These are phyloP conservation scores for Penicillium sp. DNA, from an alignment of 2,329 filamentous ascomycete genomes.

Conservation along the genomic window DNA sequence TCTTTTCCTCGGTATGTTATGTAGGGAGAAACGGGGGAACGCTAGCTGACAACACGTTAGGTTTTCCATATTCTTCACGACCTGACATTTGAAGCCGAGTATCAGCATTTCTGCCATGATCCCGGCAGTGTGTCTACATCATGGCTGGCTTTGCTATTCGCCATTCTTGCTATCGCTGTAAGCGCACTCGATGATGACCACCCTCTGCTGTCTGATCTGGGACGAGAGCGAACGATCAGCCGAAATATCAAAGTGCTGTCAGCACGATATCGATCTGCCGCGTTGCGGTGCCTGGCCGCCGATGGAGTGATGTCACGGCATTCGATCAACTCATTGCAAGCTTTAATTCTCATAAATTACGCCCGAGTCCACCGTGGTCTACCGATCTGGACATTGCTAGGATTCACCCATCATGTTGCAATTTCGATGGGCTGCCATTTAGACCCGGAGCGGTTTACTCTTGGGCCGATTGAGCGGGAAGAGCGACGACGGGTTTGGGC, in stretches of 20 bases:
- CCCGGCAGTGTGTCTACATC: constrained; percentile 35
- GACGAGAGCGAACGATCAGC: constrained; percentile 35
- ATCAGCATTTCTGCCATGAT: constrained; percentile 37
- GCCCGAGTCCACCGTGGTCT: constrained; percentile 37
- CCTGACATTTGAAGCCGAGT: constrained; percentile 40
- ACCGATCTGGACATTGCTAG: constrained; percentile 40
- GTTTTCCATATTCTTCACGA: constrained; percentile 45
- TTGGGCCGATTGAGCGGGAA: constrained; percentile 38
- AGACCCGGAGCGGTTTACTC: constrained; percentile 37
- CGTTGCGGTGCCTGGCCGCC: constrained; percentile 39
- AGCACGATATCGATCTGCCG: constrained; percentile 37
- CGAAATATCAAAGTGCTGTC: constrained; percentile 39
- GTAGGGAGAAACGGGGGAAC: neutral
- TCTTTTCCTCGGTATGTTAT: constrained; percentile 38
- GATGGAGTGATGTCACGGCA: constrained; percentile 40
- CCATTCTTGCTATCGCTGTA: constrained; percentile 39
- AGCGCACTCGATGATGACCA: constrained; percentile 38
- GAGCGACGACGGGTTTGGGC: constrained; percentile 42
- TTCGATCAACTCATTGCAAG: constrained; percentile 41
- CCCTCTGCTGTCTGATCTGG: constrained; percentile 37
- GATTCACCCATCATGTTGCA: constrained; percentile 41
- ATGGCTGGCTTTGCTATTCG: constrained; percentile 42
- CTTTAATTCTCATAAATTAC: constrained; percentile 41
- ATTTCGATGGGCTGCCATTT: constrained; percentile 44
- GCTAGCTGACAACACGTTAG: constrained; percentile 15